Conservation (phyloP, 2,329 filamentous ascomycete genomes). For the Fusarium nygamai region DNA sequence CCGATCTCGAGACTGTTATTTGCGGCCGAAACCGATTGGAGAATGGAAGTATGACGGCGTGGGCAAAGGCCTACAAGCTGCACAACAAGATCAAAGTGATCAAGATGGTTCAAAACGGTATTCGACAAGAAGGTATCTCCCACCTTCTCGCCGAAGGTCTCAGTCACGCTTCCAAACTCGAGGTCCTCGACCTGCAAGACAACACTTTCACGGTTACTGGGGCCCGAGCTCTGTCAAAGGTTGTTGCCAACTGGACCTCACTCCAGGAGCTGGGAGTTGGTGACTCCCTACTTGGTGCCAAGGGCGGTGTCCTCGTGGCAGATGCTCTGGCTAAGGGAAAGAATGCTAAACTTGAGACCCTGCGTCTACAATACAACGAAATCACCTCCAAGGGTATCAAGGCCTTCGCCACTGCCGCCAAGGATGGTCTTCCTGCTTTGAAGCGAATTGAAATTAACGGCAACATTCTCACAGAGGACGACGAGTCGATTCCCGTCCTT, state of each 20-base stretch:
- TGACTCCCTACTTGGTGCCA: constrained; percentile 83
- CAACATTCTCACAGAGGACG: constrained; percentile 92
- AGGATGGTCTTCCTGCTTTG: constrained; percentile 75
- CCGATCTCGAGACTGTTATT: constrained; percentile 93
- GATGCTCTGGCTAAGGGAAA: constrained; percentile 77
- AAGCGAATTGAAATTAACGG: constrained; percentile 94
- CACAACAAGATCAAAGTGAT: constrained; percentile 85
- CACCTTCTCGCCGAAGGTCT: constrained; percentile 83
- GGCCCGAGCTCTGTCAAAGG: constrained; percentile 79
- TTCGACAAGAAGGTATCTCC: constrained; percentile 90
- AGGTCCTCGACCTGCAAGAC: constrained; percentile 91
- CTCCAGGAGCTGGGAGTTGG: constrained; percentile 87
- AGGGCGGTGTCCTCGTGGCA: constrained; percentile 79
- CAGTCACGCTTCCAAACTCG: constrained; percentile 72
- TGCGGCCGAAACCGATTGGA: constrained; percentile 96
- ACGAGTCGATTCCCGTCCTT: constrained; percentile 74
- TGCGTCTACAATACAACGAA: constrained; percentile 94
- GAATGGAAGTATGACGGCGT: constrained; percentile 95
- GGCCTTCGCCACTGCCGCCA: constrained; percentile 74
- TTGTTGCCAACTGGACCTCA: constrained; percentile 77
- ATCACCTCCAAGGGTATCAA: constrained; percentile 82
- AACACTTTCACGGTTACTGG: constrained; percentile 93
- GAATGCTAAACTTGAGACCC: constrained; percentile 81
- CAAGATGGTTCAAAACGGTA: constrained; percentile 99
- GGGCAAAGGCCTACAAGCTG: constrained; percentile 87